phyloP scores from a whole-genome alignment of 768 basidiomycete species.

The Epithele typhae region DNA sequence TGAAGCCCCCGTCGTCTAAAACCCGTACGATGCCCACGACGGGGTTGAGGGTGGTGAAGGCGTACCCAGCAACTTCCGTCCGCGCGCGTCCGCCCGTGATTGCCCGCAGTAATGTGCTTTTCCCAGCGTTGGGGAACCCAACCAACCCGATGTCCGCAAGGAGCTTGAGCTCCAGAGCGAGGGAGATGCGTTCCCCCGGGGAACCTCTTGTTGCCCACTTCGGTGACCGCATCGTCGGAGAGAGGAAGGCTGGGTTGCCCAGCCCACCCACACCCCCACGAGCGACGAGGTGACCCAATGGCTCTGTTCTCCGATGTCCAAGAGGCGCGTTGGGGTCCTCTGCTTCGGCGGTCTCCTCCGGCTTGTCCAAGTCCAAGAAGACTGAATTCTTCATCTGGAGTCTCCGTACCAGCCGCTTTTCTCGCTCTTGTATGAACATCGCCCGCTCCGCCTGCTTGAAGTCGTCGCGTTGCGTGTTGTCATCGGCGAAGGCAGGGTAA shows the following conservation, averaged over 20 bases:
- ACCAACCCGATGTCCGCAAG: conserved; percentile 95
- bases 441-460: conserved; percentile 71
- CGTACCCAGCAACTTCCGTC: conserved; percentile 84
- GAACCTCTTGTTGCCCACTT: conserved; percentile 82
- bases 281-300: conserved; percentile 63
- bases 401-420: conserved; percentile 44
- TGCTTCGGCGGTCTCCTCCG: conserved; percentile 34
- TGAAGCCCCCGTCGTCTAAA: conserved; percentile 71
- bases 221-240: conserved; percentile 67
- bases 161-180: conserved; percentile 90
- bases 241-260: conserved; percentile 86
- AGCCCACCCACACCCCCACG: conserved; percentile 76
- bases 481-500: conserved; percentile 63
- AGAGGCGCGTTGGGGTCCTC: conserved; percentile 54
- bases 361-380: conserved; percentile 58
- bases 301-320: conserved; percentile 48
- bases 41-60: conserved; percentile 95
- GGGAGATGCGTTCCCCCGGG: conserved; percentile 70
- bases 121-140: conserved; percentile 93
- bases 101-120: conserved; percentile 87
- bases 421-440: conserved; percentile 57
- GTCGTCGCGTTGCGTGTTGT: conserved; percentile 55
- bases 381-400: conserved; percentile 41
- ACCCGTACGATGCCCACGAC: conserved; percentile 88
- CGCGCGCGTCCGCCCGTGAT: conserved; percentile 82